A percentile compares a stretch with the other conserved stretches of the same genome.
Evolutionary conservation across 768 basidiomycete species (phyloP).

Genomic region (Porpolomopsis calyptriformis): DNA sequence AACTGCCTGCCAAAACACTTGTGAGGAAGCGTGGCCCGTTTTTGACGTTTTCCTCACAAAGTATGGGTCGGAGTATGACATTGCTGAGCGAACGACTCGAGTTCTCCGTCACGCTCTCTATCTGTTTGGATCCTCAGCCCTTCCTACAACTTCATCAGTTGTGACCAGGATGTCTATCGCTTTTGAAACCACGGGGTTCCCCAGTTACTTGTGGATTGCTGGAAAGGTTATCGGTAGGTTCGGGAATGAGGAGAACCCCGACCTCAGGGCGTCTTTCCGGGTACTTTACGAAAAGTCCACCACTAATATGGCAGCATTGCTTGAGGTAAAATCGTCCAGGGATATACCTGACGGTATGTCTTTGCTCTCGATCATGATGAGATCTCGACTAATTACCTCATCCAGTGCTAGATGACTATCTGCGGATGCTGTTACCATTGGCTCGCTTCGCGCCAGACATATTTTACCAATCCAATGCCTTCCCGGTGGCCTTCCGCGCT

Average conservation of each 20-base stretch:
- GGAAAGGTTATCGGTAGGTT: slow-evolving; percentile 78
- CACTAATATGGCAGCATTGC: slow-evolving; percentile 50
- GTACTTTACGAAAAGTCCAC: slow-evolving; percentile 70
- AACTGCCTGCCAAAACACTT: slow-evolving; percentile 63
- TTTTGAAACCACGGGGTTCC: slow-evolving; percentile 72
- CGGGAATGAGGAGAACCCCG: slow-evolving; percentile 50
- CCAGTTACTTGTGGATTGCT: slow-evolving; percentile 90
- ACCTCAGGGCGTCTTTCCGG: slow-evolving; percentile 46
- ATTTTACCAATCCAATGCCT: slow-evolving; percentile 67
- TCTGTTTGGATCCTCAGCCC: slow-evolving; percentile 62
- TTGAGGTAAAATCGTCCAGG: slow-evolving; percentile 57
- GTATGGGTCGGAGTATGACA: slow-evolving; percentile 63
- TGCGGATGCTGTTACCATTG: slow-evolving; percentile 68
- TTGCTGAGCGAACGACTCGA: slow-evolving; percentile 76
- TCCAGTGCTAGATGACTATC: slow-evolving; percentile 88
- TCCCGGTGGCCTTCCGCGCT: slow-evolving; percentile 69
- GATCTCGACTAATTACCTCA: slow-evolving; percentile 1
- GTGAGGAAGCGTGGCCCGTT: slow-evolving; percentile 71
- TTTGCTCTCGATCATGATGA: neutral
- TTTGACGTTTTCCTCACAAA: slow-evolving; percentile 73
- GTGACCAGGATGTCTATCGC: slow-evolving; percentile 63
- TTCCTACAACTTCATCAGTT: slow-evolving; percentile 59
- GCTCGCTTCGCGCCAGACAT: slow-evolving; percentile 59
- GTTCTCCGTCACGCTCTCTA: slow-evolving; percentile 75
- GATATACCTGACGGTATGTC: slow-evolving; percentile 80